Base-by-base conservation (phyloP, 192 early-diverging fungal genomes). In the Backusella luteola region DNA sequence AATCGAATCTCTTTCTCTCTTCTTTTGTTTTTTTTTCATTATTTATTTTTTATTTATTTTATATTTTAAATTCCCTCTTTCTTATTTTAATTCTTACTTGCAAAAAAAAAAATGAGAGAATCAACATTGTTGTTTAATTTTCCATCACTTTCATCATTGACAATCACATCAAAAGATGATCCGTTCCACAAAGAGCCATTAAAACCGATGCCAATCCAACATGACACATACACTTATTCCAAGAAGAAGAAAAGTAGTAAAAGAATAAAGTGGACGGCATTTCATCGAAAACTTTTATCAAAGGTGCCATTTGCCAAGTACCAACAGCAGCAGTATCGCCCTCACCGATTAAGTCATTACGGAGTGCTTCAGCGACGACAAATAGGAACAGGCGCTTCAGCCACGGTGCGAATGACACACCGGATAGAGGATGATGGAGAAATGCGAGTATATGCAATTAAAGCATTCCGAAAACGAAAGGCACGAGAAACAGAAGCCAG, bases 401-500 rank as follows among this genome's bases (percentile, higher is more conserved):
- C 97, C 0, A 91, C 96, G 6, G 95, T 99, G 41, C 88, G 93
- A 35, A 83, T 98, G 69, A 70, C 39, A 70, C 69, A 70, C 21
- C 69, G 23, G 21, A 42, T 70, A 39, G 35, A 70, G 69, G 69
- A 70, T 39, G 21, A 23, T 26, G 53, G 77, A 83, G 91, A 66
- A 90, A 91, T 80, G 86, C 89, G 69, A 94, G 89, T 83, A 14
- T 70, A 70, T 95, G 76, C 97, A 32, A 91, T 98, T 82, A 99
- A 98, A 85, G 95, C 97, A 76, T 98, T 98, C 86, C 87, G 94
- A 44, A 76, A 76, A 67, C 89, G 92, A 49, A 84, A 89, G 36
- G 92, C 92, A 77, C 89, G 92, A 76, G 96, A 98, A 87, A 89
- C 92, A 6, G 91, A 97, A 88, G 94, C 94, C 82, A 93, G 96